Conservation (phyloP, 2,329 filamentous ascomycete genomes). For the Hypoxylon sp. region DNA sequence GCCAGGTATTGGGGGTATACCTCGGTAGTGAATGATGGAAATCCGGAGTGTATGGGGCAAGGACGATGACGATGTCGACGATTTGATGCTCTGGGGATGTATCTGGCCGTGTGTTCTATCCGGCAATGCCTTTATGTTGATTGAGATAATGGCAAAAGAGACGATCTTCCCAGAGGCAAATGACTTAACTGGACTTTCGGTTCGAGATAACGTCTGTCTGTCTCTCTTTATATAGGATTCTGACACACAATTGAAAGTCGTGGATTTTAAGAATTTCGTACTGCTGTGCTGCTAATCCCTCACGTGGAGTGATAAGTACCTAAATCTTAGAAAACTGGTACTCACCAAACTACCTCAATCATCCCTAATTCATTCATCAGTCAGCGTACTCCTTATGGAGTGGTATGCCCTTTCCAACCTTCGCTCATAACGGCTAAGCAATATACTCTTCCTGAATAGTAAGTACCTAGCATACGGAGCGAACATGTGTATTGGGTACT, state of each 20-base stretch:
- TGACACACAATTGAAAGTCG: slow-evolving; percentile 36
- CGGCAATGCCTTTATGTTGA: slow-evolving; percentile 18
- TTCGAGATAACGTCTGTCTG: slow-evolving; percentile 28
- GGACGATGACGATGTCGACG: slow-evolving; percentile 28
- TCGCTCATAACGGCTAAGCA: too few relatives aligned
- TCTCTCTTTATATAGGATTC: slow-evolving; percentile 40
- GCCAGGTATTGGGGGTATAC: slow-evolving; percentile 17
- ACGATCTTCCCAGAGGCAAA: neutral
- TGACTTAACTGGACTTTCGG: slow-evolving; percentile 20
- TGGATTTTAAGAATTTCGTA: neutral
- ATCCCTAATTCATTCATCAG: too few relatives aligned
- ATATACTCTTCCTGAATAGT: too few relatives aligned
- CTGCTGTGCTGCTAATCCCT: neutral
- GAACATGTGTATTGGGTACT: too few relatives aligned
- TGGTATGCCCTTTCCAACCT: too few relatives aligned
- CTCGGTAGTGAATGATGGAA: slow-evolving; percentile 10
- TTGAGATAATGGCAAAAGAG: slow-evolving; percentile 8
- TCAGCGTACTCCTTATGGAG: too few relatives aligned
- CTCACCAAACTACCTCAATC: too few relatives aligned
- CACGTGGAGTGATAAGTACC: neutral
- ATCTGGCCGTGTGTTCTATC: slow-evolving; percentile 4
- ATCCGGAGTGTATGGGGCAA: slow-evolving; percentile 6
- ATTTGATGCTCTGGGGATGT: slow-evolving; percentile 18
- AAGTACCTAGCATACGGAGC: too few relatives aligned
- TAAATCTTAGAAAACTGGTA: too few relatives aligned